These are phyloP conservation scores for Cephaloascus albidus DNA, from an alignment of 805 yeast genomes.

Conservation along the genomic window DNA sequence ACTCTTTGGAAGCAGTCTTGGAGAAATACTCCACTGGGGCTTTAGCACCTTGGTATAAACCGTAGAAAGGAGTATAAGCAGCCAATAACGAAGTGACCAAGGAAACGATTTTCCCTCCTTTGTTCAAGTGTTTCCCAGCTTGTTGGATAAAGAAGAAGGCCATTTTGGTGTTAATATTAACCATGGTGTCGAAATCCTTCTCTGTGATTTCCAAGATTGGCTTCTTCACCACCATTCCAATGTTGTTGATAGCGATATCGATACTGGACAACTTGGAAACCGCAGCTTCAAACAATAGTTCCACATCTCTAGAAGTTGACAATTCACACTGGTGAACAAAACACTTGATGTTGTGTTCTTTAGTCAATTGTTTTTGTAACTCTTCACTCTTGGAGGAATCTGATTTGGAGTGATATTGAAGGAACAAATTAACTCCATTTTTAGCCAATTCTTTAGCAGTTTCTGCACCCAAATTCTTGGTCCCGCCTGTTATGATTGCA, in stretches of 20 bases:
- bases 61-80: constrained; percentile 48
- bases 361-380: constrained; percentile 24
- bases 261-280: constrained; percentile 34
- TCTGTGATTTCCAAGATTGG: constrained; percentile 42
- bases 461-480: constrained; percentile 48
- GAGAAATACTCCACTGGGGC: constrained; percentile 45
- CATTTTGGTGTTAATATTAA: constrained; percentile 42
- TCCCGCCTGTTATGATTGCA: constrained; percentile 52
- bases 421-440: constrained; percentile 40
- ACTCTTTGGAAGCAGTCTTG: constrained; percentile 48
- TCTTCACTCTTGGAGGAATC: constrained; percentile 24
- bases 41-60: constrained; percentile 48
- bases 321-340: constrained; percentile 32
- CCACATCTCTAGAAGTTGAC: constrained; percentile 28
- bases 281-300: constrained; percentile 36
- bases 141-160: constrained; percentile 55
- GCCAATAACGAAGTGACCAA: constrained; percentile 58
- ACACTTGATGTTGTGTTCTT: constrained; percentile 29
- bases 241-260: constrained; percentile 60
- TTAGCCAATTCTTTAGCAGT: constrained; percentile 47
- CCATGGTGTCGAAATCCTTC: constrained; percentile 47
- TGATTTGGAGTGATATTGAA: constrained; percentile 43
- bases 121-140: constrained; percentile 40
- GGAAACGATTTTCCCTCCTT: constrained; percentile 45
- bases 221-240: constrained; percentile 60